Percentiles rank a stretch among this genome's conserved stretches.
These are phyloP conservation scores for Chlorella ohadii DNA, from an alignment of 139 green algal genomes.

Conservation along the genomic window DNA sequence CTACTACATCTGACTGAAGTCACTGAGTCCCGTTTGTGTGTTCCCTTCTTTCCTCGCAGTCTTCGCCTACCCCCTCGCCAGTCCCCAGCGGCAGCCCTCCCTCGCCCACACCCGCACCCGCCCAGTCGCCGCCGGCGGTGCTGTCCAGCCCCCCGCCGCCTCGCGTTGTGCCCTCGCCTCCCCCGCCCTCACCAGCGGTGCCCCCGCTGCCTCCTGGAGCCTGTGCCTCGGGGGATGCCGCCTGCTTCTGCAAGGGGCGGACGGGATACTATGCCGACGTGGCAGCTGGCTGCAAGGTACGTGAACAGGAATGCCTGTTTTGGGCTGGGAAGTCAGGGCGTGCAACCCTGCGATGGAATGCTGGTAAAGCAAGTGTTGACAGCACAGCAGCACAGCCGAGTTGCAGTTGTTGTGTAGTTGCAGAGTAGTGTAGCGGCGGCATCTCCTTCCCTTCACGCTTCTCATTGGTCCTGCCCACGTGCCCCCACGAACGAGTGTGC, in stretches of 20 bases:
- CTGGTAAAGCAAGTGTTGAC: too few species aligned
- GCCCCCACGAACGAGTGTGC: too few species aligned
- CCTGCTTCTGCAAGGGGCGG: slow-evolving; percentile 10
- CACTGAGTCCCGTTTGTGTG: not conserved
- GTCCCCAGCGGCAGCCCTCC: not conserved
- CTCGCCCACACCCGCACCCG: not conserved
- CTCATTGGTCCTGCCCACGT: too few species aligned
- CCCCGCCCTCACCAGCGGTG: not conserved
- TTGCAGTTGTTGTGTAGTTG: too few species aligned
- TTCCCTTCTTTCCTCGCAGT: not conserved
- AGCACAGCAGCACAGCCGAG: too few species aligned
- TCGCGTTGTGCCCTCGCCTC: not conserved
- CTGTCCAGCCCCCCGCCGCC: not conserved
- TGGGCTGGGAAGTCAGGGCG: too few species aligned
- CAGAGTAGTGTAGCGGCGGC: too few species aligned
- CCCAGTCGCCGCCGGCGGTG: not conserved
- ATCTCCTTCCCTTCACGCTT: too few species aligned
- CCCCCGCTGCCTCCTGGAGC: not conserved
- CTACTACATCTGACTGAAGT: too few species aligned
- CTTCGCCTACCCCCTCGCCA: not conserved
- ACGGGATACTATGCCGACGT: not conserved
- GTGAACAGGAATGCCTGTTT: not conserved
- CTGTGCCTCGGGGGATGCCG: not conserved
- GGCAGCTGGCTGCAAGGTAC: not conserved
- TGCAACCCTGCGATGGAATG: too few species aligned